These are phyloP conservation scores for Pezicula carpinea DNA, from an alignment of 2,329 filamentous ascomycete species.

Conservation along the genomic window DNA sequence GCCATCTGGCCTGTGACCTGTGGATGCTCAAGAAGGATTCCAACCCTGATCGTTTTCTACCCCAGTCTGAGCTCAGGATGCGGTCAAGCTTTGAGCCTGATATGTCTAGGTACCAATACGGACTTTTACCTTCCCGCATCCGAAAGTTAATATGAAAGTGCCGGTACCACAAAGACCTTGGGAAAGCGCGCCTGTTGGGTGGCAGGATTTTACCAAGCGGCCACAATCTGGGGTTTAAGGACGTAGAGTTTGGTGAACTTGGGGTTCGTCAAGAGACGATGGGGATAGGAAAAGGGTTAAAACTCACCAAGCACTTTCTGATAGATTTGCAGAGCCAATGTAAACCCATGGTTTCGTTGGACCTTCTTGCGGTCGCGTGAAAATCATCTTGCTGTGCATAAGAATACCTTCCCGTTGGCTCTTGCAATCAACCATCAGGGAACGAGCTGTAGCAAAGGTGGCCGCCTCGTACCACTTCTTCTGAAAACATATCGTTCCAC, in stretches of 20 bases:
- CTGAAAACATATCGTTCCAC: conserved; percentile 79
- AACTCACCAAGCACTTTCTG: conserved; percentile 84
- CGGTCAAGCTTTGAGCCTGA: not conserved
- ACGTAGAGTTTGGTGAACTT: not conserved
- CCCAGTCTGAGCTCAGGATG: not conserved
- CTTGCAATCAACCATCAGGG: conserved; percentile 69
- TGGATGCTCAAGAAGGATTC: too few species aligned
- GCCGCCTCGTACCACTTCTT: conserved; percentile 64
- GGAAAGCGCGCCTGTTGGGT: not conserved
- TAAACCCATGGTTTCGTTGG: conserved; percentile 61
- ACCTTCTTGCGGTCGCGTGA: conserved; percentile 35
- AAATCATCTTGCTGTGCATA: conserved; percentile 80
- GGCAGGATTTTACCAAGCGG: not conserved
- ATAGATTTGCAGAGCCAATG: conserved; percentile 85
- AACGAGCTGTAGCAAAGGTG: conserved; percentile 58
- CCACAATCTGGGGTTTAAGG: not conserved
- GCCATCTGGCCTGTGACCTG: conserved; percentile 1
- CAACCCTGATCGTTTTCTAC: too few species aligned
- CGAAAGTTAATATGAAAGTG: not conserved
- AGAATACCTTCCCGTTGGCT: conserved; percentile 68
- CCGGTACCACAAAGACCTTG: not conserved
- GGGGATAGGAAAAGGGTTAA: not conserved
- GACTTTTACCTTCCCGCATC: not conserved
- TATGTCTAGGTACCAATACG: not conserved
- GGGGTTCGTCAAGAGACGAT: not conserved